Percentiles rank a stretch among this genome's conserved stretches.
Conservation (phyloP, 1,284 basidiomycete species). For the Moesziomyces antarcticus region DNA sequence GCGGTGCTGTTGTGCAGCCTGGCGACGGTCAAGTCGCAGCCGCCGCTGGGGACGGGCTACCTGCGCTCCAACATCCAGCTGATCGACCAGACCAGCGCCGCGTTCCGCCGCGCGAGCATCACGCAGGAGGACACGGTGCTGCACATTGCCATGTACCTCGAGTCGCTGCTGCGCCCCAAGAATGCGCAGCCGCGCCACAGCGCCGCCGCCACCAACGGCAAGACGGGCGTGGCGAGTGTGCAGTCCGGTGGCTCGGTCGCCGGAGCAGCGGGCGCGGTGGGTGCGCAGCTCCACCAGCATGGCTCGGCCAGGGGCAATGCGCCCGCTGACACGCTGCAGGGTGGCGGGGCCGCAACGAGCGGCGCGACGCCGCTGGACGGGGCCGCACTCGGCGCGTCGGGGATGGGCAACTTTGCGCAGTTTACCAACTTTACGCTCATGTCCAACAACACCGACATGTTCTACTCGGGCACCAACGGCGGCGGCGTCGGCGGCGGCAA, state of each 20-base stretch:
- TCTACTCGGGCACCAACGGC: slow-evolving; percentile 15
- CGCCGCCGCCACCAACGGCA: not conserved
- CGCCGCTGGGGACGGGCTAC: slow-evolving; percentile 41
- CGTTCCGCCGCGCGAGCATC: slow-evolving; percentile 39
- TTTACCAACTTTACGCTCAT: slow-evolving; percentile 35
- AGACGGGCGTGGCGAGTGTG: not conserved
- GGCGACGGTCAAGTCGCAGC: slow-evolving; percentile 39
- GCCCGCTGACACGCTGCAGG: not conserved
- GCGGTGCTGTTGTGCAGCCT: slow-evolving; percentile 47
- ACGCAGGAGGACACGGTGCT: slow-evolving; percentile 41
- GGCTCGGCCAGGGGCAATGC: not conserved
- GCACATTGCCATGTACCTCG: slow-evolving; percentile 44
- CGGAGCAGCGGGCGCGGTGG: not conserved
- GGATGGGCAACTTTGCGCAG: slow-evolving; percentile 12
- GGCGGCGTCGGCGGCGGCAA: not conserved
- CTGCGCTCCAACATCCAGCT: slow-evolving; percentile 41
- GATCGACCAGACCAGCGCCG: slow-evolving; percentile 40
- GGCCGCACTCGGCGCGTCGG: not conserved
- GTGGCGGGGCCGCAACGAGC: not conserved
- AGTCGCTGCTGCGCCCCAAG: slow-evolving; percentile 39
- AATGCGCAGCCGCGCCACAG: slow-evolving; percentile 18
- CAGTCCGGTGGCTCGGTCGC: not conserved
- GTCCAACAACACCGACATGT: slow-evolving; percentile 32
- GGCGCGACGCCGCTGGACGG: slow-evolving; percentile 1
- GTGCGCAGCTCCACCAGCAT: not conserved